Percentiles rank a stretch among this genome's conserved stretches.
Conservation (phyloP, 2,329 filamentous ascomycete genomes). For the Huntiella omanensis region DNA sequence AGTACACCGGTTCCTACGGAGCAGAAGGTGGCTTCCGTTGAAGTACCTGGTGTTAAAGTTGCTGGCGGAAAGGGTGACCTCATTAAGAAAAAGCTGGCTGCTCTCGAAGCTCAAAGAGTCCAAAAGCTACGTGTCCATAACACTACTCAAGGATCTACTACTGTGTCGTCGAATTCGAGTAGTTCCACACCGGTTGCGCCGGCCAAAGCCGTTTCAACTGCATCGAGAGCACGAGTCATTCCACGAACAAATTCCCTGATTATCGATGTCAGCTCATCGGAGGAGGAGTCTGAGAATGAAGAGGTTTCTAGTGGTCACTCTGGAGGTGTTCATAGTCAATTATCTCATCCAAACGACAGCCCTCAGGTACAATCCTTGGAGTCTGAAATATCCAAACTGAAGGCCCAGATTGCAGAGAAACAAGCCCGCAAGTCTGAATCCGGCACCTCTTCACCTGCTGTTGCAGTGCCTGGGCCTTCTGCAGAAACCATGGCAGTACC, state of each 20-base stretch:
- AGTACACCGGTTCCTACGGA: conserved; percentile 10
- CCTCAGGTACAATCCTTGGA: conserved; percentile 18
- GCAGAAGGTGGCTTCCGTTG: neutral
- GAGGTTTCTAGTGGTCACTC: conserved; percentile 1
- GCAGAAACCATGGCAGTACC: neutral
- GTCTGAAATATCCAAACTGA: conserved; percentile 41
- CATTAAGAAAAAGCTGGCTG: conserved; percentile 61
- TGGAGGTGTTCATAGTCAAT: neutral
- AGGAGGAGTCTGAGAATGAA: conserved; percentile 6
- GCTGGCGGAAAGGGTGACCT: conserved; percentile 40
- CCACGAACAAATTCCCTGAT: conserved; percentile 4
- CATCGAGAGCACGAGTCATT: neutral
- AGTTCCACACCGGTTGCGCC: neutral
- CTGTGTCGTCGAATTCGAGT: neutral
- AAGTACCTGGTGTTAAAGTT: neutral
- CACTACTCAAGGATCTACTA: no score
- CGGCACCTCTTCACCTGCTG: neutral
- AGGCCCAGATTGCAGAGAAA: conserved; percentile 36
- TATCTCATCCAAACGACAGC: neutral
- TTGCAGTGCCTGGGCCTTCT: neutral
- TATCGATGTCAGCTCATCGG: conserved; percentile 9
- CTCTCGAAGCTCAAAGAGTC: conserved; percentile 42
- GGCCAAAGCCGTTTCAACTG: no score
- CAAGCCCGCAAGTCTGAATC: conserved; percentile 30
- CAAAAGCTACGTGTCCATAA: conserved; percentile 6